Percentiles rank a stretch among this genome's conserved stretches.
Conservation (phyloP, 2,329 filamentous ascomycete genomes). For the Xylariaceae sp. region DNA sequence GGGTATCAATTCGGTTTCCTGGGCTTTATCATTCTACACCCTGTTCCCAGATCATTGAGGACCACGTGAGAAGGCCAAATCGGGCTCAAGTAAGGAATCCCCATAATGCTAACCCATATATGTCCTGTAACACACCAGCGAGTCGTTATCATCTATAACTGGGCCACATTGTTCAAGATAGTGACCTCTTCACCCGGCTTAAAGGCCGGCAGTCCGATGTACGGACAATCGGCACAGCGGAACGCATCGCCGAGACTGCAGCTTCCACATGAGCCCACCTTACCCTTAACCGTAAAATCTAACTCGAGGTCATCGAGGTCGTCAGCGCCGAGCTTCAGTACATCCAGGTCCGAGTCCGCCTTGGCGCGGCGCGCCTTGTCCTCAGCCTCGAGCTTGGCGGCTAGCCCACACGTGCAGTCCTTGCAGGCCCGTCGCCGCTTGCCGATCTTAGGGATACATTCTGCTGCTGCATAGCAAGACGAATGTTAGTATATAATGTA, state of each 20-base stretch:
- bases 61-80: neutral
- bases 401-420: constrained; percentile 95
- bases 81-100: neutral
- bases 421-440: constrained; percentile 95
- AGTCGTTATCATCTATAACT: constrained; percentile 63
- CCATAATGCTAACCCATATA: neutral
- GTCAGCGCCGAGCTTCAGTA: constrained; percentile 74
- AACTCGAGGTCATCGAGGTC: constrained; percentile 78
- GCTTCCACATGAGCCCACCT: constrained; percentile 93
- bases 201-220: constrained; percentile 76
- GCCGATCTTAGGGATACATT: constrained; percentile 85
- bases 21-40: neutral
- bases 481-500: constrained; percentile 33
- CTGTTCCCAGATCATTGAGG: neutral
- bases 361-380: constrained; percentile 71
- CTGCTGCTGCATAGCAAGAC: constrained; percentile 63
- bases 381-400: constrained; percentile 84
- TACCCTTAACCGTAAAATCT: constrained; percentile 97
- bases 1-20: neutral
- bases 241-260: constrained; percentile 90
- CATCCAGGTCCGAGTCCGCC: constrained; percentile 68
- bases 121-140: neutral
- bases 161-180: constrained; percentile 83
- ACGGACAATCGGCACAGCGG: constrained; percentile 67
- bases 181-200: constrained; percentile 95